A percentile compares a stretch with the other conserved stretches of the same genome.
Conservation (phyloP, 2,329 filamentous ascomycete species). For the Aspergillus quadrilineatus region DNA sequence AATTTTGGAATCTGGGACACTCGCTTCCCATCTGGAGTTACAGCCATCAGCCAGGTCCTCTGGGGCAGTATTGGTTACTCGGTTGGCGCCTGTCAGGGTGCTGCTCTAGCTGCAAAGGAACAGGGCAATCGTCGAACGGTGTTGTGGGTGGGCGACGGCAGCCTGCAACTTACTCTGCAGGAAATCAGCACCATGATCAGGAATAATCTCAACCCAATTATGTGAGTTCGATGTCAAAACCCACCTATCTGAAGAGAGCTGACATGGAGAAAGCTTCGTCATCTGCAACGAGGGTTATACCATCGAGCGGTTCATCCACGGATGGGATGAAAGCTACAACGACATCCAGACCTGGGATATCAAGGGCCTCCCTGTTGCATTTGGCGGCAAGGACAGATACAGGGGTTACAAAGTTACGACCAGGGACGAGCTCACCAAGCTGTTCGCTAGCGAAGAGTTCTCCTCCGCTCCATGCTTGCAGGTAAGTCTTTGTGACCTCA, state of each 20-base stretch:
- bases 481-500: constrained; percentile 27
- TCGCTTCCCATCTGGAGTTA: constrained; percentile 73
- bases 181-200: constrained; percentile 82
- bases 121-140: constrained; percentile 65
- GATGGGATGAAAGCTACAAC: constrained; percentile 76
- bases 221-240: constrained; percentile 52
- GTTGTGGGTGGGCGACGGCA: constrained; percentile 85
- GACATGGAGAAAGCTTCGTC: constrained; percentile 55
- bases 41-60: constrained; percentile 74
- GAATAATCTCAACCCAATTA: constrained; percentile 70
- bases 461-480: constrained; percentile 50
- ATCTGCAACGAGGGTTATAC: constrained; percentile 88
- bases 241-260: constrained; percentile 33
- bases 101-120: constrained; percentile 73
- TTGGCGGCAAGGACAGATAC: constrained; percentile 61
- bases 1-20: constrained; percentile 90
- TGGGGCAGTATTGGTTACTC: constrained; percentile 68
- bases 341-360: constrained; percentile 76
- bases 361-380: constrained; percentile 65
- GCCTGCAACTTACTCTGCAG: constrained; percentile 79
- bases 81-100: constrained; percentile 63
- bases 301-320: constrained; percentile 85
- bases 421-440: constrained; percentile 63
- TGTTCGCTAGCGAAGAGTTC: constrained; percentile 67
- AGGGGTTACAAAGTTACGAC: constrained; percentile 68